phyloP scores from a whole-genome alignment of 176 grass and related monocot genomes.

The Eleusine coracana region DNA sequence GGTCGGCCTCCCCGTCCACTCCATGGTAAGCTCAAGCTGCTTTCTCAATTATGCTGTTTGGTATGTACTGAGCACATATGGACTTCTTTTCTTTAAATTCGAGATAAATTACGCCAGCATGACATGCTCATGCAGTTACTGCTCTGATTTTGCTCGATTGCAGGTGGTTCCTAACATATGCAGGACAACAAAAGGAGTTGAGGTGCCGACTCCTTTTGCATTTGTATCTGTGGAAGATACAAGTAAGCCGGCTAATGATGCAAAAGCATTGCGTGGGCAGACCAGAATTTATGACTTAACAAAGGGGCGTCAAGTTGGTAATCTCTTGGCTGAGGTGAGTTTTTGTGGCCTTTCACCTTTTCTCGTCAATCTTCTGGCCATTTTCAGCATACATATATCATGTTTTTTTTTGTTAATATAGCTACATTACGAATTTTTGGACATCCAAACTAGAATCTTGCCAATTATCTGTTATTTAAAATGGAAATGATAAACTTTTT shows the following conservation, averaged over 20 bases:
- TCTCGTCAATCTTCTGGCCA: neutral
- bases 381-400: neutral
- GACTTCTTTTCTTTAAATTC: neutral
- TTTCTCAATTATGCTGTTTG: neutral
- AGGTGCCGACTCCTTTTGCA: conserved; percentile 54
- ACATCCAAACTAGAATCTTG: neutral
- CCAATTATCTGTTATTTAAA: neutral
- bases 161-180: conserved; percentile 75
- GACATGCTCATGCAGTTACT: neutral
- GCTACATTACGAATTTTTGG: neutral
- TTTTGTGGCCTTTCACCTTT: conserved; percentile 1
- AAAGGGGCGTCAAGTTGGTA: conserved; percentile 50
- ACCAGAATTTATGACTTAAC: conserved; percentile 68
- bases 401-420: neutral
- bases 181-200: conserved; percentile 41
- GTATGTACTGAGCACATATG: neutral
- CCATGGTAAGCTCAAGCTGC: conserved; percentile 59
- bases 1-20: conserved; percentile 69
- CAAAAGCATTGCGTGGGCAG: conserved; percentile 52
- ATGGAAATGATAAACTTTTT: neutral
- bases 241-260: conserved; percentile 41
- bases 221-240: conserved; percentile 74
- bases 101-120: neutral
- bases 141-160: conserved; percentile 10
- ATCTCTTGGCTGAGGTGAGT: conserved; percentile 63